These are phyloP conservation scores for Microascus cirrosus DNA, from an alignment of 2,329 filamentous ascomycete genomes.

Conservation along the genomic window DNA sequence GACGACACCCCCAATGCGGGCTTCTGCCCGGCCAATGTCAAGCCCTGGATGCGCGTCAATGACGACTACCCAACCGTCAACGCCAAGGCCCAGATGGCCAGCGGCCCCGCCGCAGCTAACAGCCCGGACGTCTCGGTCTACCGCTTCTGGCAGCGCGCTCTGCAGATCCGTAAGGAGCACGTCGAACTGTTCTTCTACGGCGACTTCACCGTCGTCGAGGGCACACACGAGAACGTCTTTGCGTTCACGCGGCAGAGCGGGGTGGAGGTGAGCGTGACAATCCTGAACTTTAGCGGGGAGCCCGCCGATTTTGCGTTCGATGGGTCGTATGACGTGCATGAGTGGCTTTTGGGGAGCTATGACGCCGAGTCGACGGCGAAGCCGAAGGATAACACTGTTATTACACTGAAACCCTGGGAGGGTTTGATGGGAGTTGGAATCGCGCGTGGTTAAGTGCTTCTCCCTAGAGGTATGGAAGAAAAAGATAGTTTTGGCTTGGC, in stretches of 20 bases:
- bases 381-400: background rate
- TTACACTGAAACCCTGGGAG: slow-evolving; percentile 2
- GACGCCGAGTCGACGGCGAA: slow-evolving; percentile 2
- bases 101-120: background rate
- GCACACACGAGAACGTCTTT: slow-evolving; percentile 1
- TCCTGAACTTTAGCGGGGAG: slow-evolving; percentile 3
- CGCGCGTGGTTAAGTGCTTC: background rate
- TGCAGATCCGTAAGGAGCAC: slow-evolving; percentile 48
- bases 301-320: slow-evolving; percentile 1
- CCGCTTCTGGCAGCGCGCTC: slow-evolving; percentile 47
- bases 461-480: background rate
- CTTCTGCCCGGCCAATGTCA: slow-evolving; percentile 39
- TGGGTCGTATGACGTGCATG: background rate
- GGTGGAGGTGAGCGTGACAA: background rate
- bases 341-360: slow-evolving; percentile 2
- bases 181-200: slow-evolving; percentile 59
- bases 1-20: slow-evolving; percentile 46
- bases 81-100: slow-evolving; percentile 37
- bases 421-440: slow-evolving; percentile 1
- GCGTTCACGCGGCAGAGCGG: background rate
- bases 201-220: slow-evolving; percentile 17
- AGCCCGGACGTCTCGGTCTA: slow-evolving; percentile 32
- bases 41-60: slow-evolving; percentile 63
- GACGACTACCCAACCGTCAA: slow-evolving; percentile 53
- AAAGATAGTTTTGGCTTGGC: background rate